These are phyloP conservation scores for Malus orientalis DNA, from an alignment of 306 rosid genomes.

Conservation along the genomic window DNA sequence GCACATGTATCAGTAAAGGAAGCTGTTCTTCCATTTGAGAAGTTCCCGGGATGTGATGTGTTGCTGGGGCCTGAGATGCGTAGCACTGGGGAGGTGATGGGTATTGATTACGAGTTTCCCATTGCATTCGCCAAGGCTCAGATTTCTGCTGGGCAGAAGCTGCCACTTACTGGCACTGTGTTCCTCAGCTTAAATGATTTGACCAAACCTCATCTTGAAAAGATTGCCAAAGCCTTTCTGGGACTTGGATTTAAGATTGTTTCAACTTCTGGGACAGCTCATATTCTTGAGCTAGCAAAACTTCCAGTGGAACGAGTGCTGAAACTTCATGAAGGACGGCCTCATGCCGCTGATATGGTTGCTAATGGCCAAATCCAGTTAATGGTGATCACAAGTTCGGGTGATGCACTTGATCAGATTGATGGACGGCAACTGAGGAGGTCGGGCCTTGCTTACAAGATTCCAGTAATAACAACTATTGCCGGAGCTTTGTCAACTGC, in stretches of 20 bases:
- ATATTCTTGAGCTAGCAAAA: conserved; percentile 45
- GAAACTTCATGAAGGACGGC: conserved; percentile 94
- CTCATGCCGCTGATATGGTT: conserved; percentile 90
- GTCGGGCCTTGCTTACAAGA: conserved; percentile 83
- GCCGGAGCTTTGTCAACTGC: conserved; percentile 94
- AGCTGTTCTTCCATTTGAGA: conserved; percentile 95
- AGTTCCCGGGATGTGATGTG: conserved; percentile 88
- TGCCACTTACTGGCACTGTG: conserved; percentile 76
- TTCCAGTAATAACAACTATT: conserved; percentile 84
- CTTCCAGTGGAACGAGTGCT: conserved; percentile 69
- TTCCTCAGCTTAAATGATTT: conserved; percentile 86
- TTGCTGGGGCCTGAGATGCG: conserved; percentile 98
- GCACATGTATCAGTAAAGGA: conserved; percentile 83
- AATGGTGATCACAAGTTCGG: conserved; percentile 95
- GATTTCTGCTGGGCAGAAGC: conserved; percentile 84
- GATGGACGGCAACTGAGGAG: conserved; percentile 87
- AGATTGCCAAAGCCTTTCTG: conserved; percentile 62
- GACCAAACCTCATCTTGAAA: conserved; percentile 77
- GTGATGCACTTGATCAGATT: conserved; percentile 79
- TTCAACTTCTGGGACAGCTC: conserved; percentile 91
- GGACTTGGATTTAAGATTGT: conserved; percentile 63
- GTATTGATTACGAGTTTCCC: conserved; percentile 65
- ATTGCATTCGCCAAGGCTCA: conserved; percentile 96
- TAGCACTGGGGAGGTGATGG: conserved; percentile 99
- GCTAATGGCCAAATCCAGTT: conserved; percentile 91